phyloP scores from a whole-genome alignment of 202 grass and related monocot genomes.

The Saccharum hybrid region DNA sequence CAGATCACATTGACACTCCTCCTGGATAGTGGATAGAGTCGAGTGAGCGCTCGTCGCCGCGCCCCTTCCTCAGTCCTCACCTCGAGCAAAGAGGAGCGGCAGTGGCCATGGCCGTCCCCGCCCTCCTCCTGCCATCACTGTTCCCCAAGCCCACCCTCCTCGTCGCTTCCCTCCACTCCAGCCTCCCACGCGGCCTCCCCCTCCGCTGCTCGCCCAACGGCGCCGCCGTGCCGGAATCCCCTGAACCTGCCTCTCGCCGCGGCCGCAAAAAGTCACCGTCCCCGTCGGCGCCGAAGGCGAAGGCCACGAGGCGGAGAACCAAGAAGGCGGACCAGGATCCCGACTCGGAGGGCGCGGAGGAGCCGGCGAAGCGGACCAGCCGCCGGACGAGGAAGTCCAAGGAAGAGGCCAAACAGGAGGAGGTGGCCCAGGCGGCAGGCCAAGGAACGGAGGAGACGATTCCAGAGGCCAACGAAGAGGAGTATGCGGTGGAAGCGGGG shows the following conservation, averaged over 20 bases:
- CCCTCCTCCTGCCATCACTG: conserved; percentile 36
- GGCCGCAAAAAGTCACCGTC: conserved; percentile 60
- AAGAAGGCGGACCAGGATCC: conserved; percentile 43
- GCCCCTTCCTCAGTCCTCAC: neutral
- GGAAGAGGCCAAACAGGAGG: conserved; percentile 30
- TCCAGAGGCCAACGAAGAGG: neutral
- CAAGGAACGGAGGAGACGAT: neutral
- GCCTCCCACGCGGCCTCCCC: conserved; percentile 6
- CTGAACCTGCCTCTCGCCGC: conserved; percentile 56
- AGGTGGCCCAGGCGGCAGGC: neutral
- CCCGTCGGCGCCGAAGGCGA: conserved; percentile 42
- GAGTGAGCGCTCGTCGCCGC: conserved; percentile 28
- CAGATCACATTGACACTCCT: conserved; percentile 32
- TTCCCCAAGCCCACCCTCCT: conserved; percentile 32
- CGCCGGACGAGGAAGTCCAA: conserved; percentile 52
- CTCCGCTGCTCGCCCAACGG: conserved; percentile 49
- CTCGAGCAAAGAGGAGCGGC: conserved; percentile 40
- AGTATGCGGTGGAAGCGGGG: neutral
- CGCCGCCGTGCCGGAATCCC: conserved; percentile 43
- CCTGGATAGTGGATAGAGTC: conserved; percentile 45
- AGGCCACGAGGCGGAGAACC: conserved; percentile 37
- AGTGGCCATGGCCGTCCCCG: conserved; percentile 53
- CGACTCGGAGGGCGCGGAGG: conserved; percentile 33
- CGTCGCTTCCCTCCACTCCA: neutral
- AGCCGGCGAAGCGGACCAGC: conserved; percentile 22